Evolutionary conservation across 2,329 filamentous ascomycete species (phyloP), one percentile per base, ranked within the genome.

Genomic region (Hawksworthiomyces lignivorus): DNA sequence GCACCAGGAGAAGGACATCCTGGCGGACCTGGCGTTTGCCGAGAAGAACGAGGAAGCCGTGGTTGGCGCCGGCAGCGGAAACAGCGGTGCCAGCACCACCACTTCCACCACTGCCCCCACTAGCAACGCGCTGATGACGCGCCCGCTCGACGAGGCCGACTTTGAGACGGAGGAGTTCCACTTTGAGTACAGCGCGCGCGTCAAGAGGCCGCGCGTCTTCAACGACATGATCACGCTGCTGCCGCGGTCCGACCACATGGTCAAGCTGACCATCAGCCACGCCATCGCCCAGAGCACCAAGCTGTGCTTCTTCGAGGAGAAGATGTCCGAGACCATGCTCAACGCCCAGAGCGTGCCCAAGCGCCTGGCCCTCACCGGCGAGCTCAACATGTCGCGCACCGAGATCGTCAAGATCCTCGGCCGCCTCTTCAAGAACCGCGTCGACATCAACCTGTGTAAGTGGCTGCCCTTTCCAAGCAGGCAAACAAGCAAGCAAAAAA

Each of bases 211-310:
- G 5, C 78, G 92, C 43, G 85, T 98, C 22, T 98, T 94, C 68
- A 97, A 98, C 64, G 92, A 98, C 62, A 98, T 98, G 92, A 97
- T 98, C 54, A 98, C 92, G 1, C 69, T 98, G 33, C 75, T 94
- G 48, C 94, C 87, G 46, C 82, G 87, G 29, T 77, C 73, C 21
- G 92, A 98, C 64, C 92, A 98, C 65, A 97, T 98, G 90, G 94
- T 97, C 59, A 97, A 97, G 64, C 73, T 98, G 14, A 88, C 90
- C 26, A 98, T 98, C 68, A 94, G 86, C 60, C 92, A 98, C 59
- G 92, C 89, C 28, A 96, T 98, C 52, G 88, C 88, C 1, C 92
- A 98, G 63, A 96, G 89, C 61, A 98, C 92, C 0, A 97, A 96
- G 62, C 69, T 98, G 30, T 92, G 84, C 57, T 87, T 92, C 60